Evolutionary conservation across 306 rosid species (phyloP), one percentile per base, ranked within the genome.

Genomic region (Hippophae gyantsensis): DNA sequence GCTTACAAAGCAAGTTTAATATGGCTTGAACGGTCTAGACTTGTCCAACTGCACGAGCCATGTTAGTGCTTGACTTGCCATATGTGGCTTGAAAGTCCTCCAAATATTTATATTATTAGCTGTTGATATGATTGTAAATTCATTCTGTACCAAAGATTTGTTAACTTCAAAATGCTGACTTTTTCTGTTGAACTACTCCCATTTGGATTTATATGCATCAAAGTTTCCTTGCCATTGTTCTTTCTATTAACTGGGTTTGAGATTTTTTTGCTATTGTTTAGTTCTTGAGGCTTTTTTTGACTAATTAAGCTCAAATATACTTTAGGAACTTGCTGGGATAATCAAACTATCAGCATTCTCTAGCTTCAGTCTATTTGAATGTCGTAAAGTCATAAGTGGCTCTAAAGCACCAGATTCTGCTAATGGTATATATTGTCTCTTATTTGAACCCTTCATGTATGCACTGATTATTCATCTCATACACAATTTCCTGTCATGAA

Each of bases 311-410:
- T 56, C 69, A 59, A 52, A 43, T 62, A 27, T 54, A 38, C 75
- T 73, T 66, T 86, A 92, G 99, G 97, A 90, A 69, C 95, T 90
- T 58, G 93, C 94, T 45, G 86, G 90, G 76, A 77, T 82, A 73
- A 90, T 90, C 58, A 90, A 86, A 61, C 70, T 90, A 66, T 75
- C 94, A 63, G 77, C 86, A 65, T 81, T 71, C 77, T 82, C 95
- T 53, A 86, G 86, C 78, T 90, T 90, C 68, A 81, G 85, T 78
- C 79, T 90, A 61, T 90, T 80, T 57, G 94, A 90, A 76, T 90
- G 95, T 70, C 95, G 72, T 26, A 90, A 87, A 79, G 77, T 84
- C 71, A 90, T 90, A 44, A 74, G 83, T 3, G 79, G 86, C 58
- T 58, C 89, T 23, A 90, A 86, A 72, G 77, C 94, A 65, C 81